These are phyloP conservation scores for Ustilago nuda DNA, from an alignment of 1,284 basidiomycete genomes.

Conservation along the genomic window DNA sequence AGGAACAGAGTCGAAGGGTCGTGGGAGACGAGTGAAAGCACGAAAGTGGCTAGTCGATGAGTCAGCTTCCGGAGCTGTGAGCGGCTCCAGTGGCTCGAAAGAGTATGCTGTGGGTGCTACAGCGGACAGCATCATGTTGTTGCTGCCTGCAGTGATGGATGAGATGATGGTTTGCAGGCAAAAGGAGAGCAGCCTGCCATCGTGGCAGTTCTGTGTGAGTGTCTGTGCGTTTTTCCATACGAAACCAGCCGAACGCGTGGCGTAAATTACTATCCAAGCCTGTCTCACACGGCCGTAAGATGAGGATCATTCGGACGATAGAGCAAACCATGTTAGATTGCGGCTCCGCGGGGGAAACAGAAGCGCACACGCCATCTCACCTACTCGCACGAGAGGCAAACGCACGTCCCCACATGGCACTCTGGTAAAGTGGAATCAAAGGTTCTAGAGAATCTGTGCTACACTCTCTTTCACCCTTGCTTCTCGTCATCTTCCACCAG, in stretches of 20 bases:
- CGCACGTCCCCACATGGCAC: conserved; percentile 23
- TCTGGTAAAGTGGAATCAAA: conserved; percentile 1
- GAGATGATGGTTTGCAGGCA: background rate
- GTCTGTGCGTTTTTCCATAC: background rate
- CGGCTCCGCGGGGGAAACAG: background rate
- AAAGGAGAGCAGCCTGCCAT: too few species aligned
- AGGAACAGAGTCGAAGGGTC: conserved; percentile 22
- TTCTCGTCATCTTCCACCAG: background rate
- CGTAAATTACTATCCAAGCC: conserved; percentile 27
- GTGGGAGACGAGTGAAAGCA: conserved; percentile 31
- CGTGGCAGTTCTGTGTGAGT: background rate
- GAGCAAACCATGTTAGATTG: too few species aligned
- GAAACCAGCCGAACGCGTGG: conserved; percentile 19
- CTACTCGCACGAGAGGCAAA: conserved; percentile 31
- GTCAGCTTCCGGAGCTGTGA: conserved; percentile 13
- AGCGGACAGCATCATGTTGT: conserved; percentile 13
- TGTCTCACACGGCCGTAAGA: too few species aligned
- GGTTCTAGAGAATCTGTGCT: conserved; percentile 3
- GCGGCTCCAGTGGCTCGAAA: conserved; percentile 36
- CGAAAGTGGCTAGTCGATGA: conserved; percentile 40
- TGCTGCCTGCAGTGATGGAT: background rate
- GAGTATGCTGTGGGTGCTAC: conserved; percentile 17
- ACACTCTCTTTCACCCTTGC: background rate
- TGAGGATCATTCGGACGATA: too few species aligned
- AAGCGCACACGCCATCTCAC: conserved; percentile 1